phyloP scores from a whole-genome alignment of 768 basidiomycete species.

The Naganishia antarctica region DNA sequence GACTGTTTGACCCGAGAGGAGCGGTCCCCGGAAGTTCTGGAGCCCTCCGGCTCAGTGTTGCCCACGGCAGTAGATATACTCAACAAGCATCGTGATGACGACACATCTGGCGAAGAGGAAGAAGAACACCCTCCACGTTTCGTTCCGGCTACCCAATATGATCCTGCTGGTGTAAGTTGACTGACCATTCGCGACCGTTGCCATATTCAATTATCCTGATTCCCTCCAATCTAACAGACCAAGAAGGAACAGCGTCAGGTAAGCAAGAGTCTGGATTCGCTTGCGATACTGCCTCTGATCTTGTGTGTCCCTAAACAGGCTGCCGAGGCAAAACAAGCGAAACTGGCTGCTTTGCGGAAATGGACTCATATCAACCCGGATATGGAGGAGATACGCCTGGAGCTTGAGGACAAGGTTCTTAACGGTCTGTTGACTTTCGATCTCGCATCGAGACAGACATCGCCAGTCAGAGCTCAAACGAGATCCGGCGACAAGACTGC shows the following conservation, averaged over 20 bases:
- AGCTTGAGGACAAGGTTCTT: slow-evolving; percentile 36
- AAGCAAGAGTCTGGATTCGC: slow-evolving; percentile 4
- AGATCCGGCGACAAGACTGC: neutral
- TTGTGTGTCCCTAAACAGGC: slow-evolving; percentile 26
- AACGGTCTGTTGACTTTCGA: slow-evolving; percentile 33
- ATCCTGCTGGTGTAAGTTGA: slow-evolving; percentile 42
- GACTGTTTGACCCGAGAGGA: slow-evolving; percentile 51
- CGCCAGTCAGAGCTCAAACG: neutral
- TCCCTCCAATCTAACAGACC: slow-evolving; percentile 29
- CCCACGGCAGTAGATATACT: slow-evolving; percentile 10
- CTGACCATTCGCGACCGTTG: neutral
- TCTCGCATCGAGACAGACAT: slow-evolving; percentile 4
- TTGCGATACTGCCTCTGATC: no score
- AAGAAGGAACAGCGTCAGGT: slow-evolving; percentile 40
- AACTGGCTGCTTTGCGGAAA: slow-evolving; percentile 45
- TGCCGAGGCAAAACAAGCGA: slow-evolving; percentile 41
- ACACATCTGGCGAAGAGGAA: slow-evolving; percentile 30
- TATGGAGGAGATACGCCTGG: slow-evolving; percentile 30
- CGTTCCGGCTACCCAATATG: slow-evolving; percentile 40
- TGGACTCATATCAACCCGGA: slow-evolving; percentile 47
- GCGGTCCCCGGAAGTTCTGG: slow-evolving; percentile 39
- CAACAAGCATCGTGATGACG: slow-evolving; percentile 31
- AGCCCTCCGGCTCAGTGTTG: slow-evolving; percentile 1
- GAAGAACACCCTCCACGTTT: slow-evolving; percentile 30
- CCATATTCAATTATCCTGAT: slow-evolving; percentile 5